Conservation (phyloP, 1,284 basidiomycete species). For the Pyrrhoderma noxium region DNA sequence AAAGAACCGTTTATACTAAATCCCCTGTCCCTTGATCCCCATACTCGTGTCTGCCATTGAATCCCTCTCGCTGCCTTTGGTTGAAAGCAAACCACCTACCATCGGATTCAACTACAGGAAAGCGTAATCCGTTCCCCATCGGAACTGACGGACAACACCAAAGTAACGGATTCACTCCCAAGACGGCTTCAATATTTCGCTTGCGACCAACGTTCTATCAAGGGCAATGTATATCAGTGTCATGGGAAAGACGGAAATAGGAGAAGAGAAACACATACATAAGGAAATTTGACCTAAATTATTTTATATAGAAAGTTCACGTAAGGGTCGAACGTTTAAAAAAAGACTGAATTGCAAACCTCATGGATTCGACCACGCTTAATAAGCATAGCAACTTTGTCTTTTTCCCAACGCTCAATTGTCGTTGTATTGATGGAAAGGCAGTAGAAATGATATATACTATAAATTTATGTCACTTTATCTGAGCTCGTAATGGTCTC, state of each 20-base stretch:
- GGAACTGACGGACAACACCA: slow-evolving; percentile 78
- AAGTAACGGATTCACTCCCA: slow-evolving; percentile 65
- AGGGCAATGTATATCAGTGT: slow-evolving; percentile 13
- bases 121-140: slow-evolving; percentile 73
- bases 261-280: slow-evolving; percentile 46
- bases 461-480: slow-evolving; percentile 26
- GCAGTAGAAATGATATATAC: slow-evolving; percentile 83
- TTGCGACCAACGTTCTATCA: slow-evolving; percentile 67
- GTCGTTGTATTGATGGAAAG: slow-evolving; percentile 86
- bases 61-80: slow-evolving; percentile 8
- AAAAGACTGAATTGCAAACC: slow-evolving; percentile 33
- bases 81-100: slow-evolving; percentile 69
- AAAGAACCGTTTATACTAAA: slow-evolving; percentile 6
- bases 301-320: not conserved
- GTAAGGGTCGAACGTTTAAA: not conserved
- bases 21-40: slow-evolving; percentile 18
- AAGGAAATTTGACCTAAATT: slow-evolving; percentile 81
- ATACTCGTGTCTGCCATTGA: slow-evolving; percentile 10
- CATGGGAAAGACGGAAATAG: too few relatives aligned
- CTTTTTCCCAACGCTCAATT: slow-evolving; percentile 97
- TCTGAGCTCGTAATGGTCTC: slow-evolving; percentile 2
- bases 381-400: slow-evolving; percentile 82
- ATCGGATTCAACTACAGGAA: slow-evolving; percentile 59
- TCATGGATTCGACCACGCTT: slow-evolving; percentile 81
- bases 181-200: slow-evolving; percentile 68